phyloP scores from a whole-genome alignment of 1,284 basidiomycete species.

The Tremellales sp. region DNA sequence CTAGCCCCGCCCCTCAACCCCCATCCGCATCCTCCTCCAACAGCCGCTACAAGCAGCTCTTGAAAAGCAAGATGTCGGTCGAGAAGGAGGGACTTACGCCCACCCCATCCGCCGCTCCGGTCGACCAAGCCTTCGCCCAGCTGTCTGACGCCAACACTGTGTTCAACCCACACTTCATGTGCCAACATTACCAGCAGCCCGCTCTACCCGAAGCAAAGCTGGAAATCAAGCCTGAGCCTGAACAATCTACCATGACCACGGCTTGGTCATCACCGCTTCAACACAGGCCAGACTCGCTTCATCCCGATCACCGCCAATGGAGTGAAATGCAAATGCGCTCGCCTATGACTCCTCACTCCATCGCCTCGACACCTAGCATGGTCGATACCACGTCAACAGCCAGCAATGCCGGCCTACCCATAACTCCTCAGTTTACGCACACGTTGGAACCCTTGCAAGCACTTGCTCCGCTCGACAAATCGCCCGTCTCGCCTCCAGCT shows the following conservation, averaged over 20 bases:
- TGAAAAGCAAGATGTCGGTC: slow-evolving; percentile 4
- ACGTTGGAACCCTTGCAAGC: too few species aligned
- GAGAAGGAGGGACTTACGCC: background rate
- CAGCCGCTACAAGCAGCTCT: slow-evolving; percentile 2
- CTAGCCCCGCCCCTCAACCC: background rate
- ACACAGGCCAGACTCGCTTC: background rate
- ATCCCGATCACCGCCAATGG: background rate
- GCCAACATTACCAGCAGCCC: background rate
- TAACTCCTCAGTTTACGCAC: background rate
- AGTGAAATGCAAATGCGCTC: too few species aligned
- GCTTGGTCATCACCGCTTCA: background rate
- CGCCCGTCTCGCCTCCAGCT: too few species aligned
- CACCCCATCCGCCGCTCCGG: background rate
- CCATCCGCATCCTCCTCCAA: background rate
- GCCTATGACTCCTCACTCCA: background rate
- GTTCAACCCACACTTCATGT: background rate
- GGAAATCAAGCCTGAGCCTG: background rate
- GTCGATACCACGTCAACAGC: background rate
- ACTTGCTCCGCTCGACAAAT: too few species aligned
- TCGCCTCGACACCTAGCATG: background rate
- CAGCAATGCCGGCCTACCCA: background rate
- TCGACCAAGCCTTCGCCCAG: background rate
- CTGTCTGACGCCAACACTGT: background rate
- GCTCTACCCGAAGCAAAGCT: background rate
- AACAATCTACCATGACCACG: background rate